Conservation (phyloP, 2,329 filamentous ascomycete genomes). For the Aspergillus arachidicola region DNA sequence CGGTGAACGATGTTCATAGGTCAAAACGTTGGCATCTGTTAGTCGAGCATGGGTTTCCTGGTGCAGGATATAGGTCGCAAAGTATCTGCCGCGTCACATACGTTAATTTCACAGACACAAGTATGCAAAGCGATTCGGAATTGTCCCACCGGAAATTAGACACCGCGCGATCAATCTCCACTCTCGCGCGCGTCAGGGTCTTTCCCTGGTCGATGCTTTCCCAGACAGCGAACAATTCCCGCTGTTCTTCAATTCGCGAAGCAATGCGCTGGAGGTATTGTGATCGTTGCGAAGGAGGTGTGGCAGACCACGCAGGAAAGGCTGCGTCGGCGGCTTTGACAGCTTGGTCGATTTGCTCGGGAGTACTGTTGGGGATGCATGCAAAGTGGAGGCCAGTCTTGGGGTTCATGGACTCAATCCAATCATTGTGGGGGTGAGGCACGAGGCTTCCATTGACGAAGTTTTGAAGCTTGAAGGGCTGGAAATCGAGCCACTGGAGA, state of each 20-base stretch:
- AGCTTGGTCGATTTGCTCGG: constrained; percentile 16
- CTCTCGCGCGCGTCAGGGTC: constrained; percentile 15
- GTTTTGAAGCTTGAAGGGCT: constrained; percentile 13
- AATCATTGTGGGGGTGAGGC: neutral
- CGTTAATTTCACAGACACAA: neutral
- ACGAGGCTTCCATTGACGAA: constrained; percentile 10
- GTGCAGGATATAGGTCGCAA: constrained; percentile 14
- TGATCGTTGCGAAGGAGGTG: constrained; percentile 15
- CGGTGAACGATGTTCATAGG: constrained; percentile 24
- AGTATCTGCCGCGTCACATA: neutral
- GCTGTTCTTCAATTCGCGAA: constrained; percentile 12
- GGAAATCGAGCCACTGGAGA: constrained; percentile 7
- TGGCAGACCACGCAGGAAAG: constrained; percentile 19
- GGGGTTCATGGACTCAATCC: constrained; percentile 10
- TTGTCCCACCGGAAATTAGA: constrained; percentile 19
- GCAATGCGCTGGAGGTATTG: constrained; percentile 18
- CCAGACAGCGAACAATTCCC: constrained; percentile 20
- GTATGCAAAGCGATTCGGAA: neutral
- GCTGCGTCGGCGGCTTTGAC: constrained; percentile 19
- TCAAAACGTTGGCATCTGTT: constrained; percentile 14
- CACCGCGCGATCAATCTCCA: constrained; percentile 22
- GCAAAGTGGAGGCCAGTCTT: constrained; percentile 14
- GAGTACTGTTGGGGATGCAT: constrained; percentile 12
- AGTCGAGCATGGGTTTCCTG: constrained; percentile 12
- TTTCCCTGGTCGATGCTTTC: constrained; percentile 24